Conservation (phyloP, 495 filamentous ascomycete genomes). For the Penicillium antarcticum region DNA sequence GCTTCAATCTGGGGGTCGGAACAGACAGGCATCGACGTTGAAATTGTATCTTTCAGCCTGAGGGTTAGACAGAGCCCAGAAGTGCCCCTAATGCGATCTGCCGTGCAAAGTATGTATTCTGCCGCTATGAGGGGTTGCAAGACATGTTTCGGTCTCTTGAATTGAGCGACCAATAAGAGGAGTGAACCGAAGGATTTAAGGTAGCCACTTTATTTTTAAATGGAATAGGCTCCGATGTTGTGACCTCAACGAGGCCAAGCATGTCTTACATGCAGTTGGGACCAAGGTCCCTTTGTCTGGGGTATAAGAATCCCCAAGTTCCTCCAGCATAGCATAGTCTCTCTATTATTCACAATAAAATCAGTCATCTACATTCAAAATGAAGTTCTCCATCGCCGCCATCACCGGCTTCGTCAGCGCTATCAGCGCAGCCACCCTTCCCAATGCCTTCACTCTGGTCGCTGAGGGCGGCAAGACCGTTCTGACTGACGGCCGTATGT, state of each 20-base stretch:
- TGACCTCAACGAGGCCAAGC: slow-evolving; percentile 4
- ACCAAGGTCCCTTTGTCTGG: background rate
- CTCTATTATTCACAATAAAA: background rate
- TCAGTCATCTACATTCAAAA: slow-evolving; percentile 6
- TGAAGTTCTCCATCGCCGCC: slow-evolving; percentile 32
- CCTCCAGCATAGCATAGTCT: background rate
- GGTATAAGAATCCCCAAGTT: slow-evolving; percentile 1
- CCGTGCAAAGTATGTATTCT: background rate
- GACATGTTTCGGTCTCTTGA: slow-evolving; percentile 15
- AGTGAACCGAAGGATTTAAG: background rate
- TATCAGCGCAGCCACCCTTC: slow-evolving; percentile 24
- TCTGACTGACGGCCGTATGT: slow-evolving; percentile 33
- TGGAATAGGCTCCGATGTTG: slow-evolving; percentile 1
- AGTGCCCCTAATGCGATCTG: background rate
- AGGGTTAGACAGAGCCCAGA: background rate
- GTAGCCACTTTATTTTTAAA: slow-evolving; percentile 1
- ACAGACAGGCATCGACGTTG: background rate
- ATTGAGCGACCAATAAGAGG: slow-evolving; percentile 6
- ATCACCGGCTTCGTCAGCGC: slow-evolving; percentile 25
- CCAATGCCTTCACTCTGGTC: slow-evolving; percentile 31
- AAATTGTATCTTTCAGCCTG: background rate
- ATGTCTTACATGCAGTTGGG: slow-evolving; percentile 8
- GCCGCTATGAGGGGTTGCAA: slow-evolving; percentile 1
- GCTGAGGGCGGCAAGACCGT: slow-evolving; percentile 29
- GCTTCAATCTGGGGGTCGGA: background rate